Conservation (phyloP, 345 rosid species). For the Iberis pinnata region DNA sequence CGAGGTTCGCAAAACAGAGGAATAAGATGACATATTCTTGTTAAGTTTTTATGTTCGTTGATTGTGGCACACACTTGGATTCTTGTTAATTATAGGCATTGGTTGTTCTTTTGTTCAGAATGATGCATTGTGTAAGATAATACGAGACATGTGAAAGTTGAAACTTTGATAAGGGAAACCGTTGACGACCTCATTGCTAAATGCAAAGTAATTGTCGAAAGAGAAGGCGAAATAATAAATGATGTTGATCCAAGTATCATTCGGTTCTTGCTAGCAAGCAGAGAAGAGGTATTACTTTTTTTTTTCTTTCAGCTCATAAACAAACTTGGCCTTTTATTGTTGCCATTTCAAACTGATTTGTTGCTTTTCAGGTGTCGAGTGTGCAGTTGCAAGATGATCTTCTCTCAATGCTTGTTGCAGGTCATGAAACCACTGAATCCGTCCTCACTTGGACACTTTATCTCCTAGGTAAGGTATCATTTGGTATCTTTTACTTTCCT, state of each 20-base stretch:
- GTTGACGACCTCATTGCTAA: conserved; percentile 79
- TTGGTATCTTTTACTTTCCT: conserved; percentile 11
- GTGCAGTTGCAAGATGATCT: conserved; percentile 83
- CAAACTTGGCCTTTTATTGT: conserved; percentile 4
- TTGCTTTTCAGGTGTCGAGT: conserved; percentile 59
- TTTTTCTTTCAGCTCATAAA: background rate
- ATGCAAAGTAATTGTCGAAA: conserved; percentile 86
- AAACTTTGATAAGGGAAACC: conserved; percentile 52
- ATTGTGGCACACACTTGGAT: background rate
- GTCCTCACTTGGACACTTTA: conserved; percentile 93
- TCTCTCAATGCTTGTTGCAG: conserved; percentile 92
- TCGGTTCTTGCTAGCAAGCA: conserved; percentile 88
- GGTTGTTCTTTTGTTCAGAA: conserved; percentile 34
- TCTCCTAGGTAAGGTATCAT: conserved; percentile 85
- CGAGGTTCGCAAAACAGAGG: conserved; percentile 89
- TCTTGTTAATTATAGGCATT: background rate
- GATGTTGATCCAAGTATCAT: conserved; percentile 90
- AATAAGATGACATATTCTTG: too few relatives aligned
- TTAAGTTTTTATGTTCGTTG: conserved; percentile 1
- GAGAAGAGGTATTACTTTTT: conserved; percentile 75
- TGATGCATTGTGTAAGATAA: conserved; percentile 61
- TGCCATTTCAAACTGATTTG: background rate
- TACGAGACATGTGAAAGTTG: conserved; percentile 91
- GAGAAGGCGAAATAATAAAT: conserved; percentile 75
- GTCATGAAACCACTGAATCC: conserved; percentile 96